A percentile compares a stretch with the other conserved stretches of the same genome.
These are phyloP conservation scores for Pseudogymnoascus sp. DNA, from an alignment of 2,329 filamentous ascomycete genomes.

Conservation along the genomic window DNA sequence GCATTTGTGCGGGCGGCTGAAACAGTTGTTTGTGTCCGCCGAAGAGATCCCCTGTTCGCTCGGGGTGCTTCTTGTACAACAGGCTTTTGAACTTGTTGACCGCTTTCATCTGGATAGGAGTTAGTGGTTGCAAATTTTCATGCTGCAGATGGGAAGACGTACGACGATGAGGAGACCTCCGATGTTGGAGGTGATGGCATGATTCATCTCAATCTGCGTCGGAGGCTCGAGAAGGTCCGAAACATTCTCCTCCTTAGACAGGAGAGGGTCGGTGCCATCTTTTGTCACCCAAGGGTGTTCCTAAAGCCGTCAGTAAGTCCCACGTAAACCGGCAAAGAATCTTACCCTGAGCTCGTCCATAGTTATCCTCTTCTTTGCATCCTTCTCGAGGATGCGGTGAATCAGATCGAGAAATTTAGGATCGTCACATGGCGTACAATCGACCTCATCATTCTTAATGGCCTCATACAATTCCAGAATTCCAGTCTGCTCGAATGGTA, in stretches of 20 bases:
- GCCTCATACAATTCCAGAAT: conserved; percentile 85
- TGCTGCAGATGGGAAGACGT: conserved; percentile 23
- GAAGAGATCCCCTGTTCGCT: not conserved
- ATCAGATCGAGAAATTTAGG: conserved; percentile 69
- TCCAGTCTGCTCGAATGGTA: conserved; percentile 74
- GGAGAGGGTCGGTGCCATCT: conserved; percentile 64
- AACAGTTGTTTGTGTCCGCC: conserved; percentile 2
- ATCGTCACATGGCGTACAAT: conserved; percentile 56
- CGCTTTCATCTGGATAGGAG: conserved; percentile 63
- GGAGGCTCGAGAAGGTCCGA: conserved; percentile 71
- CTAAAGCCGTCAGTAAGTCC: conserved; percentile 39
- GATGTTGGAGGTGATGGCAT: conserved; percentile 86
- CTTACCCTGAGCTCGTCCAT: conserved; percentile 77
- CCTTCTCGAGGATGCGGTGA: conserved; percentile 67
- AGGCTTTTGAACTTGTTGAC: conserved; percentile 81
- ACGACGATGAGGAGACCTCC: conserved; percentile 77
- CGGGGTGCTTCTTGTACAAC: conserved; percentile 47
- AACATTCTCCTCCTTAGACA: conserved; percentile 80
- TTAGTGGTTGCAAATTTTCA: conserved; percentile 14
- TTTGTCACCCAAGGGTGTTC: conserved; percentile 90
- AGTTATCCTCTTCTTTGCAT: conserved; percentile 71
- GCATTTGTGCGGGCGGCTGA: conserved; percentile 4
- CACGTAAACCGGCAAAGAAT: not conserved
- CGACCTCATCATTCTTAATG: conserved; percentile 63
- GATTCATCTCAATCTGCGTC: conserved; percentile 82